Evolutionary conservation across 768 basidiomycete species (phyloP), one percentile per base, ranked within the genome.

Genomic region (Termitomyces heimii): DNA sequence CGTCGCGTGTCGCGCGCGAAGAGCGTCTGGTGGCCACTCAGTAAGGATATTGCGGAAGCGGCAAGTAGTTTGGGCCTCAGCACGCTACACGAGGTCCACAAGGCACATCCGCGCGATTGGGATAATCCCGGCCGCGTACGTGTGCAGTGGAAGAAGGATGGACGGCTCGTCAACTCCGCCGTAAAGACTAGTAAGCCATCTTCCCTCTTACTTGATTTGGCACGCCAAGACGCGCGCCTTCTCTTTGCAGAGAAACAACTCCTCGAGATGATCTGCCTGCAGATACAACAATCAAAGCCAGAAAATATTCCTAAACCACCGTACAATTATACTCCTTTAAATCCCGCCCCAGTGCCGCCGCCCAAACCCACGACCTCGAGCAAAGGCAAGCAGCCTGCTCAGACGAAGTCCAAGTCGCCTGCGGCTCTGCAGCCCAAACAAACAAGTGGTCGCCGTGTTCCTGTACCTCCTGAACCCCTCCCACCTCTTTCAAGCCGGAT

Each of bases 101-200:
- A 95, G 71, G 77, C 82, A 28, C 96, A 99, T 66, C 96, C 96
- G 12, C 82, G 92, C 52, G 96, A 99, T 70, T 99, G 96, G 96
- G 95, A 91, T 67, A 99, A 99, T 69, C 96, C 96, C 0, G 96
- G 96, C 9, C 82, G 96, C 26, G 92, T 99, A 58, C 84, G 93
- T 61, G 90, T 98, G 24, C 90, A 90, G 66, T 92, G 89, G 88
- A 93, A 90, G 80, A 88, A 87, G 69, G 87, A 92, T 58, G 90
- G 80, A 2, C 69, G 71, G 50, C 76, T 88, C 9, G 71, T 88
- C 58, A 88, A 92, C 65, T 75, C 80, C 3, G 66, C 69, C n/a
- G 85, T 93, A 66, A 85, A 81, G 73, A 88, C 85, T 32, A 93
- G 91, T 93, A 67, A 63, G 86, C 79, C 28, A 10, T 31, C n/a